Conservation (phyloP, 805 yeast species). For the Monosporozyma yasuniensis region DNA sequence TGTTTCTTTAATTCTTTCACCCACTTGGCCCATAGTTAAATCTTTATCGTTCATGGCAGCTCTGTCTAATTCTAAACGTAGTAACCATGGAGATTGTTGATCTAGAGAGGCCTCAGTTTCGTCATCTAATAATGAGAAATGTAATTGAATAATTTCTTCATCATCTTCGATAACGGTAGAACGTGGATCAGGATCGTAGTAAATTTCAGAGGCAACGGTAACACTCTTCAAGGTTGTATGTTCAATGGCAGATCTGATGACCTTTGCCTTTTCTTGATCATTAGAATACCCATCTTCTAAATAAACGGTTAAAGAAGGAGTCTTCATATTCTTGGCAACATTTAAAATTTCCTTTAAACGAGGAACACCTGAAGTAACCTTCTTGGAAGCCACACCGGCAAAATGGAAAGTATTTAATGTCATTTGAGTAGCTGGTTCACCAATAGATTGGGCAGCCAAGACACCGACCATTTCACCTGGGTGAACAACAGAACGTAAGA, state of each 20-base stretch:
- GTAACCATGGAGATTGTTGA: slow-evolving; percentile 95
- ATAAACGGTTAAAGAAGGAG: slow-evolving; percentile 98
- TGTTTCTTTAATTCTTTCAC: slow-evolving; percentile 84
- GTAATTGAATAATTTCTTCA: slow-evolving; percentile 93
- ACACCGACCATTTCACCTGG: slow-evolving; percentile 99
- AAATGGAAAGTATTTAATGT: slow-evolving; percentile 95
- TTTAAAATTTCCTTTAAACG: slow-evolving; percentile 96
- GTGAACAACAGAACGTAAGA: slow-evolving; percentile 81
- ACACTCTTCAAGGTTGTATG: slow-evolving; percentile 92
- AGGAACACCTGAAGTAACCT: slow-evolving; percentile 94
- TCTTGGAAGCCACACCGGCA: slow-evolving; percentile 96
- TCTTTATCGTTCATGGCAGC: slow-evolving; percentile 98
- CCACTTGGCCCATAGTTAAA: slow-evolving; percentile 95
- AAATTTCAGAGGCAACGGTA: slow-evolving; percentile 94
- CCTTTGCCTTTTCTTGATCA: slow-evolving; percentile 90
- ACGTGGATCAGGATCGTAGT: slow-evolving; percentile 96
- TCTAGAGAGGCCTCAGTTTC: slow-evolving; percentile 89
- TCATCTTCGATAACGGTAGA: slow-evolving; percentile 95
- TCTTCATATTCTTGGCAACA: slow-evolving; percentile 96
- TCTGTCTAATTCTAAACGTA: slow-evolving; percentile 94
- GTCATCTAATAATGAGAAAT: slow-evolving; percentile 95
- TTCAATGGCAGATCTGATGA: slow-evolving; percentile 92
- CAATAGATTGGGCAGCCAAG: slow-evolving; percentile 93
- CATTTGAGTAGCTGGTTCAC: slow-evolving; percentile 98
- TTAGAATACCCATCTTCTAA: slow-evolving; percentile 68